Base-by-base conservation (phyloP, 1,284 basidiomycete genomes). In the Macrocystidia cucumis region DNA sequence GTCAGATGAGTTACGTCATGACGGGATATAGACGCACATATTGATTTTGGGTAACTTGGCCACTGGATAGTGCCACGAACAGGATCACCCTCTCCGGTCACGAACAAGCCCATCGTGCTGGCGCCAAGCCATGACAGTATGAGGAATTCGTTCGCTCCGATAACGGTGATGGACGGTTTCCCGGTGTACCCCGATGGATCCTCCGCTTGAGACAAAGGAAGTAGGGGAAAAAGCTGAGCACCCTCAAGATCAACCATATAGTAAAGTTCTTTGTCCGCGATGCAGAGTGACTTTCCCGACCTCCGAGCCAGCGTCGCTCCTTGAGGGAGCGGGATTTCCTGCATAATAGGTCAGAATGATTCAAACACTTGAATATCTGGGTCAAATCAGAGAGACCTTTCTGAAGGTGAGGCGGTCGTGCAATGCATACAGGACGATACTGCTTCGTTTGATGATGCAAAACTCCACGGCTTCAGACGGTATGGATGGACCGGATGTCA, bases 41-140 rank as follows among this genome's bases (percentile, higher is more conserved):
- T 63, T 8, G 80, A 74, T 25, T 78, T 61, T 0, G 91, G 88
- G 60, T 92, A 79, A 29, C 66, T 71, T 1, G 74, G 67, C 88
- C 89, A 95, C 52, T 91, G 76, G 21, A 95, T 62, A 2, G 91
- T 92, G 1, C 90, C 90, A 29, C 91, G 72, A 6, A 90, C 83
- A 8, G 91, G 90, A 54, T 93, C 90, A 1, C 90, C 91, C 8
- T 78, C 72, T 0, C 78, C 76, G 17, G 74, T 89, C 43, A 95
- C 67, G 51, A 96, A 95, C 1, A 95, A 61, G 0, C 91, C 91
- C 37, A 95, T 65, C 0, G 87, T 84, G 39, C 69, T 77, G 4
- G 63, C 57, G 5, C 87, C 90, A 1, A 78, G 88, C 75, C 77
- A 83, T 1, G 78, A 83, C n/a, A 81, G 59, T 12, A 87, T 63